Conservation (phyloP, 2,329 filamentous ascomycete genomes). For the Fusarium coffeatum region DNA sequence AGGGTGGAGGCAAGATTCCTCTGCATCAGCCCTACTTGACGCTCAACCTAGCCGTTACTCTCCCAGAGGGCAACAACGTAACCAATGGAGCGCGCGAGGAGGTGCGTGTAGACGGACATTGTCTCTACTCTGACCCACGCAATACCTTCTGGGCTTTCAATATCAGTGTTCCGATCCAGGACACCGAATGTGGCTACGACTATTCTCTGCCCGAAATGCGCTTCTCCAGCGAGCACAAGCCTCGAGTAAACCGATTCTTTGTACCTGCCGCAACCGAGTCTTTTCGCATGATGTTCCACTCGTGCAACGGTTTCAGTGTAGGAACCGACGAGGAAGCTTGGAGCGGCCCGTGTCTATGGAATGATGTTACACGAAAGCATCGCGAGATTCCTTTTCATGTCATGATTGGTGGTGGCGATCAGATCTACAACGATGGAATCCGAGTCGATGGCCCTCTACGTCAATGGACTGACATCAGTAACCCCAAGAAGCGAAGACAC, state of each 20-base stretch:
- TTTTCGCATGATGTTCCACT: constrained; percentile 99
- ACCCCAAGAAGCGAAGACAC: constrained; percentile 82
- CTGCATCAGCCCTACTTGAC: constrained; percentile 69
- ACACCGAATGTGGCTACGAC: constrained; percentile 78
- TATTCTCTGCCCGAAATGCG: constrained; percentile 78
- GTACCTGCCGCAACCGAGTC: constrained; percentile 84
- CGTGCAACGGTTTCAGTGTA: constrained; percentile 95
- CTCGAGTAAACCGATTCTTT: constrained; percentile 78
- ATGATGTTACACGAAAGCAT: constrained; percentile 88
- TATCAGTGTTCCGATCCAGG: constrained; percentile 78
- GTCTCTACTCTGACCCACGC: constrained; percentile 73
- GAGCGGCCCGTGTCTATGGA: constrained; percentile 93
- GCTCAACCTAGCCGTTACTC: constrained; percentile 58
- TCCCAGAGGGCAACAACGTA: constrained; percentile 41
- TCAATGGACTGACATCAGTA: constrained; percentile 85
- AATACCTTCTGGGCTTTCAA: constrained; percentile 96
- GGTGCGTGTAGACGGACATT: constrained; percentile 52
- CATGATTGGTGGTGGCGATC: constrained; percentile 93
- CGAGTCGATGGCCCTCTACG: constrained; percentile 84
- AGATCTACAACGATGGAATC: constrained; percentile 96
- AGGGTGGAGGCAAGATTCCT: constrained; percentile 72
- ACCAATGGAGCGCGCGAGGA: constrained; percentile 57
- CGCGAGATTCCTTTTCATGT: constrained; percentile 88
- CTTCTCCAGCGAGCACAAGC: constrained; percentile 68
- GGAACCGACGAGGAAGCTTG: constrained; percentile 87